Evolutionary conservation across 805 yeast genomes (phyloP), one percentile per base, ranked within the genome.

Genomic region (Gaillardinia entomophila): DNA sequence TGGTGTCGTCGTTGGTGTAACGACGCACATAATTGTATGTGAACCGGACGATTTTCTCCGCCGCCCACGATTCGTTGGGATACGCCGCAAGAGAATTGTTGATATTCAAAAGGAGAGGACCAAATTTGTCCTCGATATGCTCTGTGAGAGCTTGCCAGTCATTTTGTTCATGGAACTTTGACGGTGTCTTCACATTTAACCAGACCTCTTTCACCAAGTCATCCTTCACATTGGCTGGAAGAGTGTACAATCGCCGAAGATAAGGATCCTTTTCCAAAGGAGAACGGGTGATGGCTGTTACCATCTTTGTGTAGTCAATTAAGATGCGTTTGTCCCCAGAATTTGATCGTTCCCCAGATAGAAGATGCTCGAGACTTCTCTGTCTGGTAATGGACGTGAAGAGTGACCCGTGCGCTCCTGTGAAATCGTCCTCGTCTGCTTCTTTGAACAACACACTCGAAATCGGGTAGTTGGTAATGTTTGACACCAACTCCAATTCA

Each of bases 71-170:
- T 20, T 25, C 12, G 32, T 33, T 26, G 8, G 45, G 39, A 10
- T 30, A 40, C 6, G 28, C 15, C 4, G 32, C 38, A 22, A 68
- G 53, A 1, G 73, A 59, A 11, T 53, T 46, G 34, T 75, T 70
- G 33, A 77, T 37, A 5, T 51, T 45, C 26, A 55, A 41, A 16
- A 78, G 43, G 24, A 68, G 51, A 8, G 82, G 81, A 1, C 75
- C 57, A 48, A 79, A 79, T 45, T 77, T 77, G 18, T 53, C 53
- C 4, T 62, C 66, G n/a, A 77, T 67, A 22, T 55, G 62, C 30
- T 62, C 65, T 0, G 79, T 68, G 3, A 68, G 55, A n/a, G 52
- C 37, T 43, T 71, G 77, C 85, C 86, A 79, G 45, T 79, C 53
- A n/a, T n/a, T n/a, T n/a, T n/a, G n/a, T n/a, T n/a, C n/a, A n/a